Conservation (phyloP, 2,329 filamentous ascomycete genomes). For the Ascochyta clinopodiicola region DNA sequence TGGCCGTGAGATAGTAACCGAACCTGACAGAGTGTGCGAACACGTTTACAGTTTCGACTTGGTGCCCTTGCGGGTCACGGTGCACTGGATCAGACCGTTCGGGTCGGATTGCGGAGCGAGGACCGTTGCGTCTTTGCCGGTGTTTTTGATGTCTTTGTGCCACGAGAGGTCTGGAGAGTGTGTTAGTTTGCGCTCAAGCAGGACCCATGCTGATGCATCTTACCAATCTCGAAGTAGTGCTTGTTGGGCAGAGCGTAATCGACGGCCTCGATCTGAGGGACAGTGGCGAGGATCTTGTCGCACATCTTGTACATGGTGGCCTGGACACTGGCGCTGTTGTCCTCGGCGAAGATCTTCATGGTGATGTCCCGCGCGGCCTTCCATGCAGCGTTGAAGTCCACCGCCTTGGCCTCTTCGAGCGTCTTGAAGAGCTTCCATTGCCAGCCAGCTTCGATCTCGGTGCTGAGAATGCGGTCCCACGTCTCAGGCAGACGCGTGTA, state of each 20-base stretch:
- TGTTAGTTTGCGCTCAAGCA: slow-evolving; percentile 22
- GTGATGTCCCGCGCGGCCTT: slow-evolving; percentile 80
- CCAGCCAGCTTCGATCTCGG: slow-evolving; percentile 88
- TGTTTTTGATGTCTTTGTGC: slow-evolving; percentile 96
- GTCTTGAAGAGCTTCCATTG: slow-evolving; percentile 76
- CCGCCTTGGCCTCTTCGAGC: slow-evolving; percentile 70
- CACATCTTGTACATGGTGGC: slow-evolving; percentile 99
- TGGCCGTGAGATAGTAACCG: slow-evolving; percentile 12
- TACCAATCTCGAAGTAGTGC: slow-evolving; percentile 96
- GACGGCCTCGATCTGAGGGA: slow-evolving; percentile 73
- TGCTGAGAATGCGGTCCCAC: slow-evolving; percentile 94
- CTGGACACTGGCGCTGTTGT: slow-evolving; percentile 92
- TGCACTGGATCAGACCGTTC: slow-evolving; percentile 95
- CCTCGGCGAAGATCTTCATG: slow-evolving; percentile 87
- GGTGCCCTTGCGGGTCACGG: slow-evolving; percentile 68
- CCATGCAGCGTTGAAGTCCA: slow-evolving; percentile 80
- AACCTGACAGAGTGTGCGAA: background rate
- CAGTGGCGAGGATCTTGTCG: slow-evolving; percentile 79
- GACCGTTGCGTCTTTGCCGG: slow-evolving; percentile 92
- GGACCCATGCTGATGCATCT: slow-evolving; percentile 44
- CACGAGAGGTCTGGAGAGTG: slow-evolving; percentile 78
- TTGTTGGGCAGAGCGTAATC: slow-evolving; percentile 93
- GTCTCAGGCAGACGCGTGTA: slow-evolving; percentile 90
- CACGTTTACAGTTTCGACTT: slow-evolving; percentile 52
- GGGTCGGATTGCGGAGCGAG: slow-evolving; percentile 92